Evolutionary conservation across 1,284 basidiomycete genomes (phyloP), one percentile per base, ranked within the genome.

Genomic region (Marasmius sp.): DNA sequence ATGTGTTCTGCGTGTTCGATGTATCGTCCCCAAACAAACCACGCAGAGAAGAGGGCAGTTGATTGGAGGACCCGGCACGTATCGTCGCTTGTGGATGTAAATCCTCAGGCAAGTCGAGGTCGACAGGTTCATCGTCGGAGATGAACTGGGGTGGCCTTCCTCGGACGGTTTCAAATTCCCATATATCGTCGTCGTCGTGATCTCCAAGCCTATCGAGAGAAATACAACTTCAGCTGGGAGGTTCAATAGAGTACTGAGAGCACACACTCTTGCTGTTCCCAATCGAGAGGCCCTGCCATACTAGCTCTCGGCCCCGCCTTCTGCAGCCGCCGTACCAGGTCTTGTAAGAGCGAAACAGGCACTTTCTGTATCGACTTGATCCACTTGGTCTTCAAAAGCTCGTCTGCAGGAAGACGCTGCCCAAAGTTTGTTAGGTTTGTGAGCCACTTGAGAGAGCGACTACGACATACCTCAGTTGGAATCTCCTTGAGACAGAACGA

Each of bases 361-460:
- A 85, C 79, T 77, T 93, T 97, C 38, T 85, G 77, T 22, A 86
- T 76, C 12, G 85, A 81, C 71, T 92, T 95, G 69, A 98, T 95
- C 95, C 97, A 99, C 70, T 93, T 97, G n/a, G 87, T 85, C 75
- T 93, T 96, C 7, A 81, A 73, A 3, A 99, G 82, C 68, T 99
- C 97, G 58, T 98, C 97, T 6, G 96, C 95, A 9, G 89, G 82
- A 20, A 93, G 81, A 48, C 97, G 89, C 89, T 98, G 73, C 10
- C 62, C 14, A 37, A 7, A 59, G 53, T 51, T 61, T n/a, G 61
- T 62, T 62, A 43, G 57, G 41, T 51, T 51, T 38, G 22, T 33
- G n/a, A 49, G 56, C 43, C 38, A 34, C 54, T 62, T 43, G 20
- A 34, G 59, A 36, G 20, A 16, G n/a, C n/a, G 34, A 60, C 8